Base-by-base conservation (phyloP, 1,284 basidiomycete genomes). In the Xanthoconium separans region DNA sequence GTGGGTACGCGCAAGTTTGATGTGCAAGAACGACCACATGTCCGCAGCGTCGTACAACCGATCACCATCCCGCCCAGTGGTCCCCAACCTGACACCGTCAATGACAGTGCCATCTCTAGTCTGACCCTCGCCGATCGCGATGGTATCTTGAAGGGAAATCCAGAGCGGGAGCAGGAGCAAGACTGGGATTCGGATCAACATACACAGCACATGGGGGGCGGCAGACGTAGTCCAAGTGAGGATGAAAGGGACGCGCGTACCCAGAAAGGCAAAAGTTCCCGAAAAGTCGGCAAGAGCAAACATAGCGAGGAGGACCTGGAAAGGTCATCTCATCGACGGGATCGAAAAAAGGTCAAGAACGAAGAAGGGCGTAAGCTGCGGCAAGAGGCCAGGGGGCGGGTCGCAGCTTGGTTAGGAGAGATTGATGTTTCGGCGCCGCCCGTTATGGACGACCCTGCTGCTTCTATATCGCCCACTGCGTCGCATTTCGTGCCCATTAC, bases 71-170 rank as follows among this genome's bases (percentile, higher is more conserved):
- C 65, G 13, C 55, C 71, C 40, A 59, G 59, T 41, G 72, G 65
- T 41, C 64, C 73, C 52, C 65, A 69, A 33, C 54, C 24, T 0
- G 82, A 81, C 49, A 75, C 77, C 12, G 69, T 79, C 55, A 81
- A 85, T 54, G 87, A 89, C 61, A 86, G 83, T 44, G 87, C 84
- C 27, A 89, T 89, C 47, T 89, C 87, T 40, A 89, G 87, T 63
- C 67, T 89, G 58, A 85, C 85, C 13, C 75, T 89, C n/a, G 83
- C 82, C 3, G 81, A 81, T 50, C 68, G 68, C 22, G 60, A 61
- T 20, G 65, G 61, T 6, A 48, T 61, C 29, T 48, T 61, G 49
- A 58, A 50, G 42, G 44, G 46, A 16, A 50, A 61, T 13, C 59
- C 51, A 12, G 70, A 68, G 9, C 56, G 63, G 50, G 68, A 68